Evolutionary conservation across 106 monocot genomes (phyloP).

Genomic region (Allium cepa): DNA sequence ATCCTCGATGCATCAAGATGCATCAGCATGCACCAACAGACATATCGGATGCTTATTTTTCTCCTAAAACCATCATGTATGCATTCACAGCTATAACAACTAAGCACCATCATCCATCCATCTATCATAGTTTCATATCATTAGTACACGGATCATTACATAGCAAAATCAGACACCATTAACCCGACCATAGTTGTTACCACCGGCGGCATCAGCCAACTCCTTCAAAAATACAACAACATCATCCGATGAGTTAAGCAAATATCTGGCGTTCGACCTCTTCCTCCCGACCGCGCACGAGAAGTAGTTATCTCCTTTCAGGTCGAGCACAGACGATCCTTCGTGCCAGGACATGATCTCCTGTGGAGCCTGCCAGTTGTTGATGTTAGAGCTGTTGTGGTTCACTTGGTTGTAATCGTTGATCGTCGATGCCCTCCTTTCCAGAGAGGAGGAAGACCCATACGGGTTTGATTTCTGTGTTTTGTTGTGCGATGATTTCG

Average conservation of each 20-base stretch:
- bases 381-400: slow-evolving; percentile 1
- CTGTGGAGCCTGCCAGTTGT: slow-evolving; percentile 23
- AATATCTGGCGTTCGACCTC: slow-evolving; percentile 67
- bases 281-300: slow-evolving; percentile 11
- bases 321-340: slow-evolving; percentile 12
- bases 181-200: no score
- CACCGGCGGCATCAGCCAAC: slow-evolving; percentile 34
- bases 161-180: no score
- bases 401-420: background rate
- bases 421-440: slow-evolving; percentile 24
- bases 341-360: slow-evolving; percentile 51
- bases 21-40: no score
- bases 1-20: no score
- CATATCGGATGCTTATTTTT: no score
- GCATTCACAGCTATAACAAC: no score
- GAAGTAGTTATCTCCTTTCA: slow-evolving; percentile 13
- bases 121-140: no score
- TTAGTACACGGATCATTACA: no score
- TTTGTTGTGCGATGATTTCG: slow-evolving; percentile 1
- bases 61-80: no score
- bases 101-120: no score
- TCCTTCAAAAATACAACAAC: slow-evolving; percentile 70
- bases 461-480: background rate
- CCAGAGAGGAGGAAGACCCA: slow-evolving; percentile 17
- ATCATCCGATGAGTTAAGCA: slow-evolving; percentile 79